Percentiles rank a stretch among this genome's conserved stretches.
Evolutionary conservation across 352 stramenopile genomes (phyloP).

Genomic region (Pythium brassicae): DNA sequence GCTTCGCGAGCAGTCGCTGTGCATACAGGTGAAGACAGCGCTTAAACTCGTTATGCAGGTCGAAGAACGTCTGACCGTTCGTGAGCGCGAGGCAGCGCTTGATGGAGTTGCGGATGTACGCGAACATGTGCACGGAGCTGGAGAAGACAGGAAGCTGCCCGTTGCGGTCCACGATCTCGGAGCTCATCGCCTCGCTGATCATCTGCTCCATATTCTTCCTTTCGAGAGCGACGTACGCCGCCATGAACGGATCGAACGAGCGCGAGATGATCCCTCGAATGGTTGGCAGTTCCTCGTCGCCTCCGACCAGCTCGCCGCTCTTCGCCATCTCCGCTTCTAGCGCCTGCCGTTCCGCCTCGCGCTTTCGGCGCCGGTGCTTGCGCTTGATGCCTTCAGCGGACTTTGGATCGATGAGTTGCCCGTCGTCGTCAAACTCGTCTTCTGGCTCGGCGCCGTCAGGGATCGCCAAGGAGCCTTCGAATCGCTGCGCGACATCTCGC

Average conservation of each 20-base stretch:
- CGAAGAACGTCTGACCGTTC: conserved; percentile 97
- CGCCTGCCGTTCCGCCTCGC: conserved; percentile 57
- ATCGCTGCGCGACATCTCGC: conserved; percentile 60
- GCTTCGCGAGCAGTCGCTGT: conserved; percentile 65
- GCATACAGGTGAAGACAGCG: conserved; percentile 75
- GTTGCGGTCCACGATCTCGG: conserved; percentile 93
- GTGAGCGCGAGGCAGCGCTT: conserved; percentile 96
- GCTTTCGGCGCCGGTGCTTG: conserved; percentile 72
- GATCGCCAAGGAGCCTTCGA: conserved; percentile 38
- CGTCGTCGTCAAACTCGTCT: conserved; percentile 68
- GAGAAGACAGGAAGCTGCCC: conserved; percentile 95
- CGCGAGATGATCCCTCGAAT: conserved; percentile 85
- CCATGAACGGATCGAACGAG: conserved; percentile 98
- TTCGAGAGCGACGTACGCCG: conserved; percentile 95
- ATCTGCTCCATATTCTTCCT: conserved; percentile 95
- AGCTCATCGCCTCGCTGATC: conserved; percentile 86
- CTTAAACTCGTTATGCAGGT: conserved; percentile 94
- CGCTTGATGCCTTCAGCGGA: conserved; percentile 74
- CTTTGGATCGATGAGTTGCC: conserved; percentile 64
- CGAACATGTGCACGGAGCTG: conserved; percentile 97
- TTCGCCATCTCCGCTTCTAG: conserved; percentile 64
- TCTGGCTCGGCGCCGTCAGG: conserved; percentile 42
- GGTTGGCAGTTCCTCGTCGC: conserved; percentile 50
- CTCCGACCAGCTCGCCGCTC: conserved; percentile 34
- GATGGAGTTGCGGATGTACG: conserved; percentile 98